Evolutionary conservation across 345 rosid genomes (phyloP).

Genomic region (Arabidopsis suecica): DNA sequence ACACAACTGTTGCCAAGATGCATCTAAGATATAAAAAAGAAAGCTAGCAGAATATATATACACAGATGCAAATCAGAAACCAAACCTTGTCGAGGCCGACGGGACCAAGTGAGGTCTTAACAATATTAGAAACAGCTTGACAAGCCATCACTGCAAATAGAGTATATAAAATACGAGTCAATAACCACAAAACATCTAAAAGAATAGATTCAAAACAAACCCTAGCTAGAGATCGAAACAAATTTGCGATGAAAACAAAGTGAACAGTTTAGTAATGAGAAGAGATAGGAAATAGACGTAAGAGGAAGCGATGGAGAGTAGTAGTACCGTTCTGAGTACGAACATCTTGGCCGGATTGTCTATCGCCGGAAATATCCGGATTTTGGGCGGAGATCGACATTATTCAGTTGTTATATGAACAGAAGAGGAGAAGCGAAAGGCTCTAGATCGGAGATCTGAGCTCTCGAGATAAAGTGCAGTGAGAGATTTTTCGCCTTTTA

Average conservation of each 20-base stretch:
- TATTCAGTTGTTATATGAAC: slow-evolving; percentile 18
- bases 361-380: slow-evolving; percentile 89
- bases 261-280: neutral
- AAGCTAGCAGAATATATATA: neutral
- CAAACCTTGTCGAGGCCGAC: slow-evolving; percentile 97
- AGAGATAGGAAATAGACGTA: slow-evolving; percentile 9
- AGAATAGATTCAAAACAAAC: slow-evolving; percentile 11
- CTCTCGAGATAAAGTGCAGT: slow-evolving; percentile 4
- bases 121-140: slow-evolving; percentile 95
- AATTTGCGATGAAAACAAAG: neutral
- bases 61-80: neutral
- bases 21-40: neutral
- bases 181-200: neutral
- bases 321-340: slow-evolving; percentile 88
- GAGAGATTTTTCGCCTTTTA: slow-evolving; percentile 11
- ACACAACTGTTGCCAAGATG: neutral
- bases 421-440: slow-evolving; percentile 7
- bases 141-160: slow-evolving; percentile 75
- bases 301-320: neutral
- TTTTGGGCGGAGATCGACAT: slow-evolving; percentile 70
- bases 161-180: slow-evolving; percentile 9
- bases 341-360: slow-evolving; percentile 94
- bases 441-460: slow-evolving; percentile 51
- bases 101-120: slow-evolving; percentile 94
- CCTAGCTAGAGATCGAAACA: slow-evolving; percentile 41